A percentile compares a stretch with the other conserved stretches of the same genome.
phyloP scores from a whole-genome alignment of 2,329 filamentous ascomycete species.

The Blastomyces percursus region DNA sequence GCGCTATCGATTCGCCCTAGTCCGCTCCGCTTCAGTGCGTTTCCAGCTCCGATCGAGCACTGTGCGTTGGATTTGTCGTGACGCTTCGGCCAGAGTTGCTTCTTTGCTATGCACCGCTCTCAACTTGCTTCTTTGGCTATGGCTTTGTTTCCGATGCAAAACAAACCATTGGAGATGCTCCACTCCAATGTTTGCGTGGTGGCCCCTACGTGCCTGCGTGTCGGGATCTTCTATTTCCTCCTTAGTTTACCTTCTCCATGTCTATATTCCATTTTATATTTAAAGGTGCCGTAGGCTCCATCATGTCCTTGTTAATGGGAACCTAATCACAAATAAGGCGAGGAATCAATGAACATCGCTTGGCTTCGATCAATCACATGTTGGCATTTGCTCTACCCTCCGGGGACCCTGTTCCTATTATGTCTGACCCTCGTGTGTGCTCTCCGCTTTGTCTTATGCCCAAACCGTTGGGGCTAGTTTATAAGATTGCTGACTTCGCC shows the following conservation, averaged over 20 bases:
- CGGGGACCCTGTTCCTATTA: conserved; percentile 19
- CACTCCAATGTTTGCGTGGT: neutral
- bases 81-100: neutral
- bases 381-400: conserved; percentile 8
- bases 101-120: neutral
- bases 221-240: neutral
- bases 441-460: neutral
- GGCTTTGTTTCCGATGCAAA: neutral
- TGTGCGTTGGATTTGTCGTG: neutral
- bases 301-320: conserved; percentile 4
- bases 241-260: neutral
- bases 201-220: neutral
- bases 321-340: neutral
- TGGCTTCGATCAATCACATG: conserved; percentile 11
- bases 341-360: conserved; percentile 4
- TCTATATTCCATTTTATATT: conserved; percentile 1
- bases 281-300: conserved; percentile 5
- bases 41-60: conserved; percentile 2
- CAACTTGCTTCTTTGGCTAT: neutral
- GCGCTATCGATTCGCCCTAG: conserved; percentile 2
- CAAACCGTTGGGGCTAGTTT: neutral
- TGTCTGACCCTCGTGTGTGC: conserved; percentile 48
- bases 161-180: neutral
- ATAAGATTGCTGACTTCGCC: neutral
- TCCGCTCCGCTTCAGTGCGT: neutral